Conservation (phyloP, 2,329 filamentous ascomycete genomes). For the Claviceps capensis region DNA sequence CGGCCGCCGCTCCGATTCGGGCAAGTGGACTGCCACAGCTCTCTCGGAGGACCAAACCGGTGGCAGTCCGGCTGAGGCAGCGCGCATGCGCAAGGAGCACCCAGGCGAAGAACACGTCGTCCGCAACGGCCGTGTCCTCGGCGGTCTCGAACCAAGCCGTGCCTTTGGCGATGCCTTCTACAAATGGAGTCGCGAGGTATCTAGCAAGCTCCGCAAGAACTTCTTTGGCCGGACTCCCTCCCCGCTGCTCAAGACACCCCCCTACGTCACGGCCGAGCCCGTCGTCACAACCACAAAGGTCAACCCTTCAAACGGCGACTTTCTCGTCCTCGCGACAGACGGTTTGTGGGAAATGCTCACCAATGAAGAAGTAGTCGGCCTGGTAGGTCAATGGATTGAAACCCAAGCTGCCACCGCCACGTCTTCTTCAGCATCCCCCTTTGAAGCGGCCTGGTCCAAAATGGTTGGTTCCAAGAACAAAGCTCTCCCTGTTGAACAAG, state of each 20-base stretch:
- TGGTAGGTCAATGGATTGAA: conserved; percentile 96
- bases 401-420: conserved; percentile 39
- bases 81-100: conserved; percentile 71
- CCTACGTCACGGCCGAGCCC: conserved; percentile 94
- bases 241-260: conserved; percentile 71
- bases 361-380: conserved; percentile 92
- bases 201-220: conserved; percentile 64
- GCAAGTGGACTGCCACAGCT: conserved; percentile 86
- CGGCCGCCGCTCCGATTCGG: conserved; percentile 60
- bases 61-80: conserved; percentile 70
- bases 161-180: conserved; percentile 95
- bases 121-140: conserved; percentile 77
- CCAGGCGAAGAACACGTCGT: conserved; percentile 82
- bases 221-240: conserved; percentile 81
- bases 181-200: conserved; percentile 84
- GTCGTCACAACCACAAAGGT: conserved; percentile 89
- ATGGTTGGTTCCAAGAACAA: conserved; percentile 38
- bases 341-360: conserved; percentile 98
- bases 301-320: conserved; percentile 79
- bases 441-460: conserved; percentile 55
- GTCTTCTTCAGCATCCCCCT: conserved; percentile 40
- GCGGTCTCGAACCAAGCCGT: conserved; percentile 80
- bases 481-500: conserved; percentile 64
- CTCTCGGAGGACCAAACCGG: conserved; percentile 92
- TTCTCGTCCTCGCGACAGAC: conserved; percentile 91